phyloP scores from a whole-genome alignment of 345 rosid species.

The Combretum micranthum region DNA sequence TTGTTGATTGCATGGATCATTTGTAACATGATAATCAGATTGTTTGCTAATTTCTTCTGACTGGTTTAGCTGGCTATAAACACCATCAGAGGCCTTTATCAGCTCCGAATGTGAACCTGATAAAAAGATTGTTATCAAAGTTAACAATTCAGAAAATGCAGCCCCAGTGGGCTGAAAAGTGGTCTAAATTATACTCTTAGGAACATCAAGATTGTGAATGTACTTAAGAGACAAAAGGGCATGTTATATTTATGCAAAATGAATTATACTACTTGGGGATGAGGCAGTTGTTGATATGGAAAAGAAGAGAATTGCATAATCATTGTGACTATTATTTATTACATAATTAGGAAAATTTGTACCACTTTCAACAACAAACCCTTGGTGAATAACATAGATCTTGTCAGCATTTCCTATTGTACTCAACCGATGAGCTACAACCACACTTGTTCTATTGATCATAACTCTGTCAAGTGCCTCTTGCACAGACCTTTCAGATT shows the following conservation, averaged over 20 bases:
- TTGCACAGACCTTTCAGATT: slow-evolving; percentile 54
- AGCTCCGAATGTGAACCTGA: slow-evolving; percentile 24
- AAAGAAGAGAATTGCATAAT: too few species aligned
- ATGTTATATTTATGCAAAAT: too few species aligned
- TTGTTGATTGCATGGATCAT: background rate
- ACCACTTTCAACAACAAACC: slow-evolving; percentile 62
- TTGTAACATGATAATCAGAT: slow-evolving; percentile 8
- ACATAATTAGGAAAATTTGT: background rate
- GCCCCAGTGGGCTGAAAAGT: too few species aligned
- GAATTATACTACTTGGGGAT: too few species aligned
- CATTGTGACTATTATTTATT: too few species aligned
- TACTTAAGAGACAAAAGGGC: too few species aligned
- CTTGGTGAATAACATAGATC: slow-evolving; percentile 54
- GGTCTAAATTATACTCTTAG: background rate
- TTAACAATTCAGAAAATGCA: too few species aligned
- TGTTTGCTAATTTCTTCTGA: slow-evolving; percentile 19
- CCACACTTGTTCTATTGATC: slow-evolving; percentile 52
- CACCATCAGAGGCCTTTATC: slow-evolving; percentile 20
- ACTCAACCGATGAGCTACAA: slow-evolving; percentile 58
- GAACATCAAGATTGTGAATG: too few species aligned
- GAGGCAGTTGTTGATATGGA: too few species aligned
- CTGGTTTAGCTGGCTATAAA: slow-evolving; percentile 22
- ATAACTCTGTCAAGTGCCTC: slow-evolving; percentile 56
- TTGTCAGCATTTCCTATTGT: slow-evolving; percentile 45
- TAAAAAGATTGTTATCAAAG: background rate